Evolutionary conservation across 1,284 basidiomycete species (phyloP), one percentile per base, ranked within the genome.

Genomic region (Melampsora larici-populina): DNA sequence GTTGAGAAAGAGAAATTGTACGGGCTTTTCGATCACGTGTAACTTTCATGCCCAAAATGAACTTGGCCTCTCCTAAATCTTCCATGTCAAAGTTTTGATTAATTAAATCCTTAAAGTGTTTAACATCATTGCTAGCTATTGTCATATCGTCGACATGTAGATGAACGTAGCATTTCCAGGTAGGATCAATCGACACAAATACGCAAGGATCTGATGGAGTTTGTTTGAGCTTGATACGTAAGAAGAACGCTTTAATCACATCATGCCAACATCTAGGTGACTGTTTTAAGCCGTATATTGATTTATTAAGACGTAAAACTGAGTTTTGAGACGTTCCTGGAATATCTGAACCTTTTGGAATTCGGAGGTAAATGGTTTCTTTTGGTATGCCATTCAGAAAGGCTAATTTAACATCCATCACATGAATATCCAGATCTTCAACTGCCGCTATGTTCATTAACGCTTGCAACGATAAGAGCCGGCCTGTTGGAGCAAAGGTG

Each of bases 271-370:
- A 48, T 24, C 49, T 7, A 58, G 72, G 72, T 2, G 29, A 26
- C 40, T 75, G 72, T 43, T 67, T 66, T 9, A 67, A 48, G 15
- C 72, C 64, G 51, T 75, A 75, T 1, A 75, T 51, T 2, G 51
- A 75, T 8, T 67, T 67, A 3, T 67, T 55, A 1, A 75, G 29
- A 4, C 31, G 31, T 18, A 5, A 63, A 26, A 63, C n/a, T 63
- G 62, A 26, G 2, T 63, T 63, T 5, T 17, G 5, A 8, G 5
- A 7, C 24, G 29, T 26, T 6, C n/a, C 24, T 2, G 29, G 31
- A 6, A 55, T 55, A 6, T 21, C 18, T 17, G n/a, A 24, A 26
- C 62, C 62, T 33, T 63, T 33, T 21, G 62, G 62, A 26, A 63
- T 29, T 8, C 26, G 7, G 2, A 63, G 7, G 24, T 63, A 63